A percentile compares a stretch with the other conserved stretches of the same genome.
phyloP scores from a whole-genome alignment of 2,329 filamentous ascomycete species.

The Acrocalymma vagum region DNA sequence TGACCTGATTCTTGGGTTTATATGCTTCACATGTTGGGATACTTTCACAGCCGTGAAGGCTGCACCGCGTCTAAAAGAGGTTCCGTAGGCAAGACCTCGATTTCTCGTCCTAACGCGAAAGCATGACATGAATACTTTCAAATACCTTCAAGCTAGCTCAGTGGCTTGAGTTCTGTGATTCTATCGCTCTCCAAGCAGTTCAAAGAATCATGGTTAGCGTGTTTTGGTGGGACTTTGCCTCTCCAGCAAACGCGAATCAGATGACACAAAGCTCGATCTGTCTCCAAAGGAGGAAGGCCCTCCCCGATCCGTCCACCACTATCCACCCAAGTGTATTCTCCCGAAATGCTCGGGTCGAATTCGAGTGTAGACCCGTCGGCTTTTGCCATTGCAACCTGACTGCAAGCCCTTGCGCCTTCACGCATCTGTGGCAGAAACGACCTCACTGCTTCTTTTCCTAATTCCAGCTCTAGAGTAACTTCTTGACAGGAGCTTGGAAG shows the following conservation, averaged over 20 bases:
- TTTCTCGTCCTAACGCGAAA: too few relatives aligned
- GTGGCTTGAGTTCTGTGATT: too few relatives aligned
- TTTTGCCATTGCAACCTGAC: conserved; percentile 10
- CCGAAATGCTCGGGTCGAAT: conserved; percentile 14
- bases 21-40: too few relatives aligned
- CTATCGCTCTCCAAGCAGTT: conserved; percentile 23
- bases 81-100: too few relatives aligned
- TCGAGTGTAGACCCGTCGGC: conserved; percentile 16
- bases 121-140: too few relatives aligned
- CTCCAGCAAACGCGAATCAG: conserved; percentile 30
- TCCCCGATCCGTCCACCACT: conserved; percentile 15
- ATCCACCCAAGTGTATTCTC: conserved; percentile 25
- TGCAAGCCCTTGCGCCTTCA: conserved; percentile 11
- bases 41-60: too few relatives aligned
- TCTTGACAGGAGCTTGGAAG: conserved; percentile 31
- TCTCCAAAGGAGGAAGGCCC: conserved; percentile 11
- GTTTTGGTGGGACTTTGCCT: conserved; percentile 23
- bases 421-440: conserved; percentile 9
- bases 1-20: too few relatives aligned
- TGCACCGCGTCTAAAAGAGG: too few relatives aligned
- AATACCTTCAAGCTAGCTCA: too few relatives aligned
- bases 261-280: conserved; percentile 17
- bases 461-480: conserved; percentile 32
- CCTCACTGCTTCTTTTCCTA: too few relatives aligned
- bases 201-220: conserved; percentile 32